Evolutionary conservation across 2,329 filamentous ascomycete species (phyloP).

Genomic region (Neonectria faginata): DNA sequence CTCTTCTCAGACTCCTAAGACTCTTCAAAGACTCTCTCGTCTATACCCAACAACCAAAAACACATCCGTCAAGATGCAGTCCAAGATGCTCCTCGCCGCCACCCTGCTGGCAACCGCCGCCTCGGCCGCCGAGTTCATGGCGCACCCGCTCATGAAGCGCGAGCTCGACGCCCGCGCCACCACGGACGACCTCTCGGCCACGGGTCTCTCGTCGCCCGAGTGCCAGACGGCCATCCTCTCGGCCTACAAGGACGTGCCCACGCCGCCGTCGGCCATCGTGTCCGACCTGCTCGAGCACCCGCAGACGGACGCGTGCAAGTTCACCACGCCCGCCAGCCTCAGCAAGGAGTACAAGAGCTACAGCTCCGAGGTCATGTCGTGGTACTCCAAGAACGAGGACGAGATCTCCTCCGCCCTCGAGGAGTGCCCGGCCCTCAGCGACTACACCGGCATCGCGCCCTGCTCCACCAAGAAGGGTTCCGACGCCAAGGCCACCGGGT

Average conservation of each 20-base stretch:
- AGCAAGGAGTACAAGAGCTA: conserved; percentile 49
- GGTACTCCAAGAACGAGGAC: conserved; percentile 47
- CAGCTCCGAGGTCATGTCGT: conserved; percentile 46
- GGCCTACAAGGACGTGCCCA: conserved; percentile 45
- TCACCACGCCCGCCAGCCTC: conserved; percentile 48
- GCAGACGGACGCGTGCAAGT: conserved; percentile 49
- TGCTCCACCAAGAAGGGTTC: conserved; percentile 34
- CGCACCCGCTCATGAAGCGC: conserved; percentile 46
- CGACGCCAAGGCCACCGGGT: neutral
- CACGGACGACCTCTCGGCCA: conserved; percentile 7
- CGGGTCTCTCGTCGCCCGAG: conserved; percentile 24
- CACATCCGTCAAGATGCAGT: conserved; percentile 44
- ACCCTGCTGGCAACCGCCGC: conserved; percentile 45
- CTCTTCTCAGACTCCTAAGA: conserved; percentile 5
- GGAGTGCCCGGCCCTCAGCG: conserved; percentile 44
- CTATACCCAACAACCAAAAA: neutral
- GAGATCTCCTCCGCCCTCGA: conserved; percentile 42
- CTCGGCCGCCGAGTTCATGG: conserved; percentile 44
- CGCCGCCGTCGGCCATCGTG: conserved; percentile 47
- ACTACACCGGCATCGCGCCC: conserved; percentile 37
- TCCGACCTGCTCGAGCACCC: conserved; percentile 41
- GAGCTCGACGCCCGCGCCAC: conserved; percentile 43
- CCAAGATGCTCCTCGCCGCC: conserved; percentile 43
- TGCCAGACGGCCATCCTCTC: conserved; percentile 43
- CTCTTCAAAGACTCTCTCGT: neutral